Base-by-base conservation (phyloP, 2,329 filamentous ascomycete species). In the Sporothrix luriei region DNA sequence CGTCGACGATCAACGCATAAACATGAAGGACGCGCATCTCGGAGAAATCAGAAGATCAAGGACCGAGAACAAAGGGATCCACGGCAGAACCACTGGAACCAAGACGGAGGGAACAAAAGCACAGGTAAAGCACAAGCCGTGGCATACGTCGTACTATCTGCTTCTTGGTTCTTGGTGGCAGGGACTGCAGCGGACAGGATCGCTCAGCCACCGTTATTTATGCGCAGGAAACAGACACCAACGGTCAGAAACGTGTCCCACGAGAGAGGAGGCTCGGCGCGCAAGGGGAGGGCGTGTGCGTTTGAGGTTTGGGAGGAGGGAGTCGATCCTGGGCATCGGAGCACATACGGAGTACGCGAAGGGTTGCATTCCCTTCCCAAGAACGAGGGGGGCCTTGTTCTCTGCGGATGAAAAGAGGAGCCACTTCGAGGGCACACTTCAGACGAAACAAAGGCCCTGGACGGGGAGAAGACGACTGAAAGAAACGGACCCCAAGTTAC, bases 141-240 rank as follows among this genome's bases (percentile, higher is more conserved):
- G 55, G 14, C 46, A 19, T 19, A 19, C 38, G 7, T 43, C 11
- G 10, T 2, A 43, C 11, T 16, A 5, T 2, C 54, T 1, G 33
- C 6, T 33, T 33, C 33, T 33, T 33, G 33, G 33, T 33, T 33
- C 33, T 33, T 9, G 33, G 6, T 33, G 33, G 33, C 33, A 33
- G 33, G 33, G 33, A 7, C 33, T 33, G 9, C 6, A 33, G 33
- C 6, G 21, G 24, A 29, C 59, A 65, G 67, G 40, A 62, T 16
- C 46, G 33, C 69, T 68, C 69, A 64, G 69, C 69, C 69, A 70
- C 69, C 54, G 33, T 55, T 64, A 10, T 70, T 68, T 16, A 68
- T 68, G 69, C 69, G 46, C 43, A 65, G 26, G 19, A 55, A 38
- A 19, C 19, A 33, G 26, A 33, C 7, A 43, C 10, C 33, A 40